Evolutionary conservation across 73 alveolate genomes (phyloP).

Genomic region (Paramecium sonneborni): DNA sequence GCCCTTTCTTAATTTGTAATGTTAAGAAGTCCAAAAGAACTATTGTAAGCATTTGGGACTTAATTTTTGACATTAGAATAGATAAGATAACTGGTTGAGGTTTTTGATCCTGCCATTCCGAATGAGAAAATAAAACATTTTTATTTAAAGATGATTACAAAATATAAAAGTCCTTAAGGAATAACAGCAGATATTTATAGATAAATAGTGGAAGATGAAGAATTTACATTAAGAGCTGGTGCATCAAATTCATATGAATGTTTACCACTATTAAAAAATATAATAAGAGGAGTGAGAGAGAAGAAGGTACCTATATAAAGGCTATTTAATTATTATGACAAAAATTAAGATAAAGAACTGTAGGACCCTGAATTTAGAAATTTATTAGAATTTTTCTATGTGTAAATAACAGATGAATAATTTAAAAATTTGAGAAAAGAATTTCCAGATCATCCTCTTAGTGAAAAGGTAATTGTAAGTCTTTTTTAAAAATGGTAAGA

Average conservation of each 20-base stretch:
- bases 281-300: background rate
- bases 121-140: background rate
- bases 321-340: background rate
- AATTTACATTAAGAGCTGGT: background rate
- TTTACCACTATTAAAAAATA: background rate
- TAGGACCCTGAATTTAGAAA: constrained; percentile 20
- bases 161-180: background rate
- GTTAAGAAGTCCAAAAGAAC: background rate
- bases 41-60: background rate
- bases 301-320: background rate
- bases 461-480: too few species aligned
- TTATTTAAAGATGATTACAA: background rate
- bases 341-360: background rate
- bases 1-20: background rate
- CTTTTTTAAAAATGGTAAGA: background rate
- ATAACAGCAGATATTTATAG: background rate
- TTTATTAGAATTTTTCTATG: background rate
- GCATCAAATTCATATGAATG: background rate
- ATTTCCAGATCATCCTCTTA: background rate
- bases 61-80: background rate
- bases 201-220: constrained; percentile 9
- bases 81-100: background rate
- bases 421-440: background rate
- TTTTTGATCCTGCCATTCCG: background rate
- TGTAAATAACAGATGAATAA: background rate